A percentile compares a stretch with the other conserved stretches of the same genome.
These are phyloP conservation scores for Mycena latifolia DNA, from an alignment of 768 basidiomycete species.

Conservation along the genomic window DNA sequence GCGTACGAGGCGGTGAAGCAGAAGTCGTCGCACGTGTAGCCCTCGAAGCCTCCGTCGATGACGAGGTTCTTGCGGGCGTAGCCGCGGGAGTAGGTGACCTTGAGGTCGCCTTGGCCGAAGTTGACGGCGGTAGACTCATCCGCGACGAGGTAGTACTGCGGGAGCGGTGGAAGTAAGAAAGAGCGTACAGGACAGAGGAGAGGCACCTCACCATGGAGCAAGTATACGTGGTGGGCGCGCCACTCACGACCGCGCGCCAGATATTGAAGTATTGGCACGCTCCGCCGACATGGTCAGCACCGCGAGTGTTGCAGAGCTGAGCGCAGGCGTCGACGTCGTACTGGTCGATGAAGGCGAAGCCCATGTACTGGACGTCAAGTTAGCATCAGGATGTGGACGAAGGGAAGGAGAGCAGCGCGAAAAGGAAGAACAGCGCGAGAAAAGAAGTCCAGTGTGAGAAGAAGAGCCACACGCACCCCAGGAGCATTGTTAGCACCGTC, in stretches of 20 bases:
- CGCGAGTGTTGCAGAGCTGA: slow-evolving; percentile 56
- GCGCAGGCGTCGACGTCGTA: slow-evolving; percentile 63
- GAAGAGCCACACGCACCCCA: slow-evolving; percentile 46
- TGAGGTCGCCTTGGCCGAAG: slow-evolving; percentile 58
- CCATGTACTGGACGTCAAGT: slow-evolving; percentile 56
- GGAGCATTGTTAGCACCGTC: slow-evolving; percentile 62
- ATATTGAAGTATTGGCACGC: slow-evolving; percentile 67
- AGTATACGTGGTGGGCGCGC: slow-evolving; percentile 59
- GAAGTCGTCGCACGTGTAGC: slow-evolving; percentile 53
- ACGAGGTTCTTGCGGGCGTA: slow-evolving; percentile 55
- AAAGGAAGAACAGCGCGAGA: neutral
- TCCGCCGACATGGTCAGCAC: slow-evolving; percentile 55
- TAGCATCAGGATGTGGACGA: slow-evolving; percentile 12
- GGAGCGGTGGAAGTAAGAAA: neutral
- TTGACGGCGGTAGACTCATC: slow-evolving; percentile 61
- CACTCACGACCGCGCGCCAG: slow-evolving; percentile 62
- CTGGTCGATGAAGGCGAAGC: slow-evolving; percentile 60
- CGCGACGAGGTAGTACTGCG: slow-evolving; percentile 58
- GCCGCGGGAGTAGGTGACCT: slow-evolving; percentile 61
- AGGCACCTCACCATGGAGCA: slow-evolving; percentile 57
- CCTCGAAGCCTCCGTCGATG: slow-evolving; percentile 60
- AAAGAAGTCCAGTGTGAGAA: neutral
- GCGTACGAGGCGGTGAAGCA: slow-evolving; percentile 52
- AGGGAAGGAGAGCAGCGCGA: neutral
- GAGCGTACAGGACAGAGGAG: neutral